Conservation (phyloP, 495 filamentous ascomycete species). For the Terfezia claveryi region DNA sequence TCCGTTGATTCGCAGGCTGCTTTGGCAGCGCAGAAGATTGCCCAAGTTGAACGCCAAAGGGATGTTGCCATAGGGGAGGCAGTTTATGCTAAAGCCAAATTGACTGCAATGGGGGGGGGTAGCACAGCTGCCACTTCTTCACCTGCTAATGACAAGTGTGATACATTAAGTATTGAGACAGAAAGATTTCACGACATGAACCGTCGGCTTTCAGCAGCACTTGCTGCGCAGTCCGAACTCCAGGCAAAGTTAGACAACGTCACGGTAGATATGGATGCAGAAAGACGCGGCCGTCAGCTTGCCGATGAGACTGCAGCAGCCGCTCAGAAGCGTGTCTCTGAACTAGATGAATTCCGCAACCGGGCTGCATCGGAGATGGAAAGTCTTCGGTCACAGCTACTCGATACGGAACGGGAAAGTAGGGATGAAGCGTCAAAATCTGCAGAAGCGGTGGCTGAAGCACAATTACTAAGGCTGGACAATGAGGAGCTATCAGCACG, state of each 20-base stretch:
- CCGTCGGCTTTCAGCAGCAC: conserved; percentile 55
- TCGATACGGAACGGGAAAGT: conserved; percentile 46
- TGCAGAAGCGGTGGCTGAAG: conserved; percentile 49
- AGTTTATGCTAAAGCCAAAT: conserved; percentile 78
- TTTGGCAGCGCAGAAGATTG: conserved; percentile 66
- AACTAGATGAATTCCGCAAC: conserved; percentile 63
- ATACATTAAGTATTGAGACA: conserved; percentile 15
- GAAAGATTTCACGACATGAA: conserved; percentile 42
- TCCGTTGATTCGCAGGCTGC: conserved; percentile 70
- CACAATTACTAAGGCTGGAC: conserved; percentile 55
- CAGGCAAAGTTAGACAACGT: conserved; percentile 45
- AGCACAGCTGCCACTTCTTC: conserved; percentile 4
- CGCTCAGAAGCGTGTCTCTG: conserved; percentile 57
- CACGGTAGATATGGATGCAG: conserved; percentile 48
- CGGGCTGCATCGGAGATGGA: conserved; percentile 64
- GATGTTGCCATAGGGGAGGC: conserved; percentile 84
- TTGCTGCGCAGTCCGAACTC: conserved; percentile 57
- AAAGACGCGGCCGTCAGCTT: conserved; percentile 54
- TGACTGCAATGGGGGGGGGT: conserved; percentile 37
- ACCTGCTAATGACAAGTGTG: conserved; percentile 2
- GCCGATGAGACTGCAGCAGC: conserved; percentile 75
- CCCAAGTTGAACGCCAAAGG: conserved; percentile 77
- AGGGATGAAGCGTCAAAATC: conserved; percentile 57
- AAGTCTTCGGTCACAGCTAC: conserved; percentile 60
- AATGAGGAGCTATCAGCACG: conserved; percentile 58